These are phyloP conservation scores for Gnomoniopsis sp. DNA, from an alignment of 2,329 filamentous ascomycete genomes.

Conservation along the genomic window DNA sequence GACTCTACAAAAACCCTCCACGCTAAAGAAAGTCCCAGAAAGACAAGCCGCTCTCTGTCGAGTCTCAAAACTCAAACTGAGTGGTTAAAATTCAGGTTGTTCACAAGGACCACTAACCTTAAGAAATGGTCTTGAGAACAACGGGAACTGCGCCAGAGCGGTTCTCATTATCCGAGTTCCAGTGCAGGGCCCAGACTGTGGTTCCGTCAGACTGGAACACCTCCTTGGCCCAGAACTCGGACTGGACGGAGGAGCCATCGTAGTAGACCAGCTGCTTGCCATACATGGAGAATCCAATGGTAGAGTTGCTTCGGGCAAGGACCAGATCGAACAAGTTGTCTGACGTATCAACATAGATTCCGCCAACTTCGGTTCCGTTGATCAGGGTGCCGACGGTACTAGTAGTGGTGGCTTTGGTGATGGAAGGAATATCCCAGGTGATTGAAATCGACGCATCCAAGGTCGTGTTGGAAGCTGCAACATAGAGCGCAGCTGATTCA, in stretches of 20 bases:
- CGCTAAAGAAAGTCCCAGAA: too few relatives aligned
- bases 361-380: not conserved
- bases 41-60: too few relatives aligned
- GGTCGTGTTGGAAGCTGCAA: not conserved
- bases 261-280: slow-evolving; percentile 9
- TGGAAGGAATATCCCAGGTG: slow-evolving; percentile 4
- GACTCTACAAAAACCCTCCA: too few relatives aligned
- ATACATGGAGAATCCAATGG: not conserved
- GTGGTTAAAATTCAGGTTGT: too few relatives aligned
- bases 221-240: slow-evolving; percentile 11
- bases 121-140: slow-evolving; percentile 4
- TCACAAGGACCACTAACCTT: not conserved
- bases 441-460: not conserved
- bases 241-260: not conserved
- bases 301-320: not conserved
- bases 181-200: not conserved
- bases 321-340: not conserved
- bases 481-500: slow-evolving; percentile 1
- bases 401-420: not conserved
- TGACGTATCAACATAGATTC: not conserved
- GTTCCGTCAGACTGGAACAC: not conserved
- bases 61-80: too few relatives aligned
- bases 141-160: not conserved
- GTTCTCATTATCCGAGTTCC: slow-evolving; percentile 1
- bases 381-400: not conserved